Conservation (phyloP, 202 grass and related monocot genomes). For the Panicum hallii region DNA sequence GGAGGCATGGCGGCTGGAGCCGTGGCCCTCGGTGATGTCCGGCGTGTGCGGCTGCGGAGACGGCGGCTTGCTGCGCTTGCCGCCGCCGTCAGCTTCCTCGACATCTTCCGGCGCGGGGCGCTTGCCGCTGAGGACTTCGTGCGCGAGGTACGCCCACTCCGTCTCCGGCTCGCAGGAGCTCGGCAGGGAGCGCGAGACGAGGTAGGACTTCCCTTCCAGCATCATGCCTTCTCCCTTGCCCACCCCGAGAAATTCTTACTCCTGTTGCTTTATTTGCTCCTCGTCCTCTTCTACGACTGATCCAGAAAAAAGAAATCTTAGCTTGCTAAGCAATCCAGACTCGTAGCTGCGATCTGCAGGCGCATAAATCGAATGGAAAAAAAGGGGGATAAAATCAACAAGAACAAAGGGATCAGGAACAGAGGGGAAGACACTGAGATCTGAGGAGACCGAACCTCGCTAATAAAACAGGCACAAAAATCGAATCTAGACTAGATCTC, state of each 20-base stretch:
- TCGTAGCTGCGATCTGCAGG: conserved; percentile 37
- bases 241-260: conserved; percentile 4
- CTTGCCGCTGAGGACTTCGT: conserved; percentile 67
- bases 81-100: conserved; percentile 49
- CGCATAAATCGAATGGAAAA: conserved; percentile 20
- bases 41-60: conserved; percentile 77
- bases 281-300: conserved; percentile 35
- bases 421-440: conserved; percentile 36
- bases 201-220: conserved; percentile 82
- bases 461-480: conserved; percentile 41
- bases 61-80: conserved; percentile 75
- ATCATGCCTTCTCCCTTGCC: conserved; percentile 48
- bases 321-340: conserved; percentile 28
- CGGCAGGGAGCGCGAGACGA: conserved; percentile 65
- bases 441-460: neutral
- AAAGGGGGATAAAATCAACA: conserved; percentile 26
- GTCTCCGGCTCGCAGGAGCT: conserved; percentile 66
- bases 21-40: conserved; percentile 61
- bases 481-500: conserved; percentile 52
- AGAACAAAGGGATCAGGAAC: conserved; percentile 42
- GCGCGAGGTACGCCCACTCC: conserved; percentile 59
- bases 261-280: conserved; percentile 13
- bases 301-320: conserved; percentile 9
- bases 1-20: conserved; percentile 26
- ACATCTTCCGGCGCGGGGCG: conserved; percentile 54